phyloP scores from a whole-genome alignment of 1,139 yeast genomes.

The Wickerhamomyces sp. region DNA sequence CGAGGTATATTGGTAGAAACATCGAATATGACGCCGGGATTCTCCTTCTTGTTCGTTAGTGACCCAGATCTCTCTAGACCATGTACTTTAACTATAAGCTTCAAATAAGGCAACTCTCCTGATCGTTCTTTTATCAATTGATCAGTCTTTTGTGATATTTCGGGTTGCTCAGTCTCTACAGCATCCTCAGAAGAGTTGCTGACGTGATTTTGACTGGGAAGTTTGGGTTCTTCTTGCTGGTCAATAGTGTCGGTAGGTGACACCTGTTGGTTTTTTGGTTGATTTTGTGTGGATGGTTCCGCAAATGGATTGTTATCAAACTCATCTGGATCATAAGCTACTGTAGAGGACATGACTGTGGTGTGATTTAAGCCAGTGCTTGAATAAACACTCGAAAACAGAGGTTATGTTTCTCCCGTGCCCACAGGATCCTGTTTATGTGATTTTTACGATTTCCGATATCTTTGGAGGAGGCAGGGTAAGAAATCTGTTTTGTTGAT shows the following conservation, averaged over 20 bases:
- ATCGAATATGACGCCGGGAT: constrained; percentile 32
- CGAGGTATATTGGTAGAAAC: constrained; percentile 58
- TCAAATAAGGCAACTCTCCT: constrained; percentile 18
- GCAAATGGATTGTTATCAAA: constrained; percentile 64
- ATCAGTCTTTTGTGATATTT: background rate
- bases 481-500: no score
- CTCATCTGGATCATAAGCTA: constrained; percentile 62
- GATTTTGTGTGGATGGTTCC: constrained; percentile 22
- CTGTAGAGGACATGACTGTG: constrained; percentile 49
- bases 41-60: constrained; percentile 29
- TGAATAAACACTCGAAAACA: no score
- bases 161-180: background rate
- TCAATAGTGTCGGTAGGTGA: background rate
- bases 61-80: constrained; percentile 33
- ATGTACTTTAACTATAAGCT: constrained; percentile 26
- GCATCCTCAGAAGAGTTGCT: constrained; percentile 2
- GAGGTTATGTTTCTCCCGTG: no score
- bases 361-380: no score
- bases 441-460: no score
- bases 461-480: no score
- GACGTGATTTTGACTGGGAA: no score
- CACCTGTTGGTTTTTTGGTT: constrained; percentile 1
- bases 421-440: no score
- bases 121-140: constrained; percentile 22
- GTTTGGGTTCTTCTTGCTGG: constrained; percentile 6